Base-by-base conservation (phyloP, 2,329 filamentous ascomycete species). In the Aspergillus glaucus region DNA sequence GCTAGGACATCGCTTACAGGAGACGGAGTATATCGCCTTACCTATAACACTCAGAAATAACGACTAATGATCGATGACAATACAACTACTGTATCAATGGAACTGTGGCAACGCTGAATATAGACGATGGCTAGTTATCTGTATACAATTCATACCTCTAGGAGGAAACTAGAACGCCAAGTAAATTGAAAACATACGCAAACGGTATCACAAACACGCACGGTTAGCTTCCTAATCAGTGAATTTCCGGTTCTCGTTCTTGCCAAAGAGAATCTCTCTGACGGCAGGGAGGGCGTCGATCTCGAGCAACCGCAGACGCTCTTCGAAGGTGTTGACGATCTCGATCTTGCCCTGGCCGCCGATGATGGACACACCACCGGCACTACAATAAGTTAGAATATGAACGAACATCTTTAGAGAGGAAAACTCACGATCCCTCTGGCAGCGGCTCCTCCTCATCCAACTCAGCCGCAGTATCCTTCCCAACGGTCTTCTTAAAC, bases 291-390 rank as follows among this genome's bases (percentile, higher is more conserved):
- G 81, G 45, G 88, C 87, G 58, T 87, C 87, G 49, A 85, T 84
- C 73, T 95, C 86, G 56, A 97, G 82, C 52, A 97, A 78, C 63
- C 80, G 81, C 71, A 98, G 78, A 58, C 93, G 85, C 67, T 95
- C 87, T 68, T 97, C 93, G 60, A 97, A 87, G 48, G 93, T 97
- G 78, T 98, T 97, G 81, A 96, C 91, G 71, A 98, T 92, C 63
- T 95, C 90, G 68, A 98, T 97, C 79, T 92, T 96, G 68, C 93
- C 93, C 56, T 79, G 79, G 58, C 87, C 85, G 56, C 91, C 89
- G 48, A 95, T 73, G 56, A 98, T 83, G 50, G 81, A 69, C 50
- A 95, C 79, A 62, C 93, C 93, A 52, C 93, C 93, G 51, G 90
- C 79, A 63, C 93, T 97, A 51, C 36, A 15, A 14, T 10, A 17